Conservation (phyloP, 345 rosid genomes). For the Eucalyptus pauciflora region DNA sequence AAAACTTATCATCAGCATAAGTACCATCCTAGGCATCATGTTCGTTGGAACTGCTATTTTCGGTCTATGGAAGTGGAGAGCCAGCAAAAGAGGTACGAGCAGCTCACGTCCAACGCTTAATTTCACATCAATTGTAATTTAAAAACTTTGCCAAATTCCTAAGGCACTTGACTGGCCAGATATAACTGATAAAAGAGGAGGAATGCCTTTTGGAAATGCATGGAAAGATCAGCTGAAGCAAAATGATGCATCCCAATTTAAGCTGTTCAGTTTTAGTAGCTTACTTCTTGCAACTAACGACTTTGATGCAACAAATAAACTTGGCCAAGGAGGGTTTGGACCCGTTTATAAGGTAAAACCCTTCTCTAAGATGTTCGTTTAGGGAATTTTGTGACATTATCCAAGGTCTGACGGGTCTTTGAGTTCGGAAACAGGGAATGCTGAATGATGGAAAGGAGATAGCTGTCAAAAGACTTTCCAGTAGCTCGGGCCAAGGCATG, state of each 20-base stretch:
- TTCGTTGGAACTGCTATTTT: neutral
- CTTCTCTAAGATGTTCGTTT: too few relatives aligned
- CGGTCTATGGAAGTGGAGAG: neutral
- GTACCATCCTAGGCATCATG: neutral
- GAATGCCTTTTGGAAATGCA: neutral
- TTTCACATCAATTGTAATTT: neutral
- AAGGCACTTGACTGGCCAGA: neutral
- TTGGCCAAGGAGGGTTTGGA: neutral
- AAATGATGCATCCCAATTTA: neutral
- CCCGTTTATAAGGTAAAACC: neutral
- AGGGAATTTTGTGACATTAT: neutral
- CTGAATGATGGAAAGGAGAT: slow-evolving; percentile 26
- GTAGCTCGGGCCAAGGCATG: slow-evolving; percentile 46
- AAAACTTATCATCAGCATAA: neutral
- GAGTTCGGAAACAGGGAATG: slow-evolving; percentile 20
- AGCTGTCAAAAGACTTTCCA: slow-evolving; percentile 52
- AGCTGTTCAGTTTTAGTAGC: neutral
- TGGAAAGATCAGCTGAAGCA: neutral
- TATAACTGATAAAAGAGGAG: neutral
- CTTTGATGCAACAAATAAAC: neutral
- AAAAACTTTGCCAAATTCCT: neutral
- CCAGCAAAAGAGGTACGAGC: neutral
- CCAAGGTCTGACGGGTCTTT: neutral
- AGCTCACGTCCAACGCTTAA: neutral
- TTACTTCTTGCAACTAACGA: neutral